phyloP scores from a whole-genome alignment of 2,329 filamentous ascomycete species.

The Aspergillus novoparasiticus region DNA sequence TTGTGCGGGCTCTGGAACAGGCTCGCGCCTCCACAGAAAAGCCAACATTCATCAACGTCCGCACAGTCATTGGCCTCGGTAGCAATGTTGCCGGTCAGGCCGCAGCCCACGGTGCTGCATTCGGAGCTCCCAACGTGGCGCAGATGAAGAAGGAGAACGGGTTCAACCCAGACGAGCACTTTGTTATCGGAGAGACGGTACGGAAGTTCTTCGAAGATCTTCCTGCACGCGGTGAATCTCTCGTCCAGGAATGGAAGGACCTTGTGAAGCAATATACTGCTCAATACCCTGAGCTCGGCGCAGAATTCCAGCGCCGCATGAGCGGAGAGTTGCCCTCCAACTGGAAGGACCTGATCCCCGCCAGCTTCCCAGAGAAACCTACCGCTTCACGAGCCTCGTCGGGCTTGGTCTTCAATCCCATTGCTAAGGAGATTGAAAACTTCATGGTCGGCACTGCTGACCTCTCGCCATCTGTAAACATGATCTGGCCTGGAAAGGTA shows the following conservation, averaged over 20 bases:
- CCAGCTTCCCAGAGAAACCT: slow-evolving; percentile 50
- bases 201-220: slow-evolving; percentile 57
- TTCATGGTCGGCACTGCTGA: slow-evolving; percentile 60
- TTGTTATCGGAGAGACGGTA: slow-evolving; percentile 50
- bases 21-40: slow-evolving; percentile 50
- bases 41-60: slow-evolving; percentile 61
- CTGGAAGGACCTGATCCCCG: slow-evolving; percentile 56
- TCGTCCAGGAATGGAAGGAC: slow-evolving; percentile 53
- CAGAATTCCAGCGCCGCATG: slow-evolving; percentile 53
- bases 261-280: slow-evolving; percentile 48
- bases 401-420: slow-evolving; percentile 55
- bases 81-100: slow-evolving; percentile 49
- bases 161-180: slow-evolving; percentile 53
- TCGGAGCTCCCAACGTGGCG: slow-evolving; percentile 57
- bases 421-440: slow-evolving; percentile 51
- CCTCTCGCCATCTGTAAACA: slow-evolving; percentile 56
- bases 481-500: slow-evolving; percentile 56
- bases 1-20: slow-evolving; percentile 51
- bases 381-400: slow-evolving; percentile 55
- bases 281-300: slow-evolving; percentile 51
- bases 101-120: slow-evolving; percentile 61
- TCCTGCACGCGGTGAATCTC: slow-evolving; percentile 47
- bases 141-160: slow-evolving; percentile 57
- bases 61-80: slow-evolving; percentile 59
- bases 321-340: slow-evolving; percentile 51